Evolutionary conservation across 306 rosid species (phyloP).

Genomic region (Luffa aegyptiaca): DNA sequence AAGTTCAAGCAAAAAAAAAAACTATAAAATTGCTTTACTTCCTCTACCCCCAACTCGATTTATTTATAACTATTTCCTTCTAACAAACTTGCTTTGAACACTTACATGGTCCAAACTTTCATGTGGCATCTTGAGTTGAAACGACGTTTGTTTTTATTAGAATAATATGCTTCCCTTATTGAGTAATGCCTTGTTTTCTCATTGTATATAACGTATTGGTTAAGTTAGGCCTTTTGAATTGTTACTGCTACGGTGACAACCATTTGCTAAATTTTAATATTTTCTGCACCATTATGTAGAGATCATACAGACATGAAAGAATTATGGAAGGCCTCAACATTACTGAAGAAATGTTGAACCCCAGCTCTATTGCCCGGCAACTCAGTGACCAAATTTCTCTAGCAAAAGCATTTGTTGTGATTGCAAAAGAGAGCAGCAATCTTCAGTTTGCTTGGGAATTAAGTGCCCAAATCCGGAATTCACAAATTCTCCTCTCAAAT

Average conservation of each 20-base stretch:
- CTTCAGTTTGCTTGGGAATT: conserved; percentile 78
- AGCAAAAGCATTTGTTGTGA: conserved; percentile 65
- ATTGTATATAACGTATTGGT: not conserved
- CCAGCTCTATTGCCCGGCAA: conserved; percentile 49
- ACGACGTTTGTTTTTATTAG: not conserved
- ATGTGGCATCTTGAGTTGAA: not conserved
- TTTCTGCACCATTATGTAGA: conserved; percentile 24
- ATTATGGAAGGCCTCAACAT: conserved; percentile 61
- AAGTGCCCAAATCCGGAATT: conserved; percentile 73
- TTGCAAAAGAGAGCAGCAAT: conserved; percentile 67
- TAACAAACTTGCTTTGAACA: not conserved
- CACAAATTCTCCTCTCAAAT: conserved; percentile 52
- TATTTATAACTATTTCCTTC: not conserved
- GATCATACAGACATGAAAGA: conserved; percentile 44
- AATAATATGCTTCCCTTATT: not conserved
- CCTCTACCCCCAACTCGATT: not conserved
- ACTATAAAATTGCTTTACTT: not conserved
- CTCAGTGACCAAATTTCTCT: conserved; percentile 63
- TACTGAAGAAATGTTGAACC: conserved; percentile 62
- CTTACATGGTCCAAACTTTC: not conserved
- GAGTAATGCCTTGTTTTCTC: not conserved
- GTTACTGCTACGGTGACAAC: not conserved
- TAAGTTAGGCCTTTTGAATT: not conserved
- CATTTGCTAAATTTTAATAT: not conserved
- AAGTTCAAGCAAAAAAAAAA: not conserved